These are phyloP conservation scores for Naegleria gruberi DNA, from an alignment of 208 protist species.

Conservation along the genomic window DNA sequence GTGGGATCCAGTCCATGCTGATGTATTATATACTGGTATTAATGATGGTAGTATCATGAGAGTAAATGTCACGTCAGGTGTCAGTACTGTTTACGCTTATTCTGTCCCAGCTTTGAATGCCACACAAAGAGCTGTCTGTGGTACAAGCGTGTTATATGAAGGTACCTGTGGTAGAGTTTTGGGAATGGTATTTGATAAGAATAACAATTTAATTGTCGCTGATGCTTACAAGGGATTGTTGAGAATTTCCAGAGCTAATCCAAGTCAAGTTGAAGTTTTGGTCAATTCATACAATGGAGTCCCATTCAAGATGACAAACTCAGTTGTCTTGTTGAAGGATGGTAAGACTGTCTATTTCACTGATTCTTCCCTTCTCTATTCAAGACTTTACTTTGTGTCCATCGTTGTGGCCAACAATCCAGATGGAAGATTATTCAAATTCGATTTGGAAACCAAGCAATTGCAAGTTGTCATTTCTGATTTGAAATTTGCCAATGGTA, in stretches of 20 bases:
- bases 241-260: not conserved
- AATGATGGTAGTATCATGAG: not conserved
- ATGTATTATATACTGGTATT: not conserved
- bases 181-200: not conserved
- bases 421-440: not conserved
- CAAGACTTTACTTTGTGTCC: not conserved
- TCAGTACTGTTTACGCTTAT: not conserved
- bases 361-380: not conserved
- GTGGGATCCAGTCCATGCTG: too few species aligned
- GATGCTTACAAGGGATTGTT: not conserved
- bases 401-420: not conserved
- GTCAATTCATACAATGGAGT: not conserved
- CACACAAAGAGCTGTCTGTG: not conserved
- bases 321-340: not conserved
- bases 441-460: not conserved
- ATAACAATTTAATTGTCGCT: not conserved
- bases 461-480: not conserved
- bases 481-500: not conserved
- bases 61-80: not conserved
- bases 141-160: not conserved
- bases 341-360: not conserved
- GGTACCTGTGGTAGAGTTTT: not conserved
- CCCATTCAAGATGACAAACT: not conserved
- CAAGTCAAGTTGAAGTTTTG: not conserved
- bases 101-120: not conserved